These are phyloP conservation scores for Pythium insidiosum DNA, from an alignment of 352 stramenopile genomes.

Conservation along the genomic window DNA sequence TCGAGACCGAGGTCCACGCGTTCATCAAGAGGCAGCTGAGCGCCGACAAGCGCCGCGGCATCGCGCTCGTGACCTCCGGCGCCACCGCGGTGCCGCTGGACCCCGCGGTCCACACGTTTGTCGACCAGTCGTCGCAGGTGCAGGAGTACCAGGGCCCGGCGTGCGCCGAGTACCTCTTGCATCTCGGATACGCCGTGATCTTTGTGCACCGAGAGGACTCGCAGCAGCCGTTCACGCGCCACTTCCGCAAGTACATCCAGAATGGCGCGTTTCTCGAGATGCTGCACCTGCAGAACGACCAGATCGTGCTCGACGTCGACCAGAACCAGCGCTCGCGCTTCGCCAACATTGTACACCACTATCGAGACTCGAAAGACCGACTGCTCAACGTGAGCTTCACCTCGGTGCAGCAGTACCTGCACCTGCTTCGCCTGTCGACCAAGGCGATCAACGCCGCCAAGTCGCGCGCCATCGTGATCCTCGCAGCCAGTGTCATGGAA, in stretches of 20 bases:
- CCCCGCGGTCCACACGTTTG: slow-evolving; percentile 51
- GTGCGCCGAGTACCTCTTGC: slow-evolving; percentile 72
- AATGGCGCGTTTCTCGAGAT: slow-evolving; percentile 80
- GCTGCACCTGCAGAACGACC: slow-evolving; percentile 49
- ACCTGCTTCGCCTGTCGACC: slow-evolving; percentile 52
- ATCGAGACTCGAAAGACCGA: slow-evolving; percentile 53
- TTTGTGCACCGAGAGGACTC: slow-evolving; percentile 75
- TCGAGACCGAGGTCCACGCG: slow-evolving; percentile 30
- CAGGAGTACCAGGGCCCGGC: slow-evolving; percentile 72
- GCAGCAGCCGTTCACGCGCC: slow-evolving; percentile 71
- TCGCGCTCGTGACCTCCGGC: slow-evolving; percentile 77
- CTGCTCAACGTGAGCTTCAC: slow-evolving; percentile 72
- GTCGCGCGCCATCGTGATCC: slow-evolving; percentile 56
- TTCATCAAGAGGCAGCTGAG: slow-evolving; percentile 54
- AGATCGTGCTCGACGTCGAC: slow-evolving; percentile 56
- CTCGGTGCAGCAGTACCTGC: slow-evolving; percentile 78
- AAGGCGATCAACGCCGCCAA: slow-evolving; percentile 47
- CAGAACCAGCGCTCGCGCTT: slow-evolving; percentile 54
- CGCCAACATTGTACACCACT: slow-evolving; percentile 51
- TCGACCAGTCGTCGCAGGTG: slow-evolving; percentile 60
- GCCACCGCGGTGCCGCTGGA: slow-evolving; percentile 75
- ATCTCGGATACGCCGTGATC: slow-evolving; percentile 75
- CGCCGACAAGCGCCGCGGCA: slow-evolving; percentile 32
- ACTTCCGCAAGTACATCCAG: slow-evolving; percentile 79
- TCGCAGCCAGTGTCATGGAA: slow-evolving; percentile 75